Evolutionary conservation across 208 protist genomes (phyloP).

Genomic region (Leishmania turanica): DNA sequence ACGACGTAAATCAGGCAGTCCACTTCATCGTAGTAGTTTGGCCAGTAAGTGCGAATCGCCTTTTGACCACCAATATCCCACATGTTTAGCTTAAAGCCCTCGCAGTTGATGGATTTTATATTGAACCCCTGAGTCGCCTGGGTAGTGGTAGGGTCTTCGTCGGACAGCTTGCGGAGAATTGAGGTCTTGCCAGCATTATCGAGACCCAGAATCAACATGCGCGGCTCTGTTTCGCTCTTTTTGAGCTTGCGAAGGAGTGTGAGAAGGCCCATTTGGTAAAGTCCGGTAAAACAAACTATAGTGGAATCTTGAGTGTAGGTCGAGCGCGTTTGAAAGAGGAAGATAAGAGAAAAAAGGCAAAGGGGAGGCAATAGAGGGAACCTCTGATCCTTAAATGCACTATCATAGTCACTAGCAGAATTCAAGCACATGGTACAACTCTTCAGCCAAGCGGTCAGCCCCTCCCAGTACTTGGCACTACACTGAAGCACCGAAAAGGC

Average conservation of each 20-base stretch:
- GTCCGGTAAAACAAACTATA: neutral
- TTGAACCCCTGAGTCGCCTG: slow-evolving; percentile 99
- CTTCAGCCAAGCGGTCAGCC: neutral
- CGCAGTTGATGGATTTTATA: slow-evolving; percentile 96
- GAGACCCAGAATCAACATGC: slow-evolving; percentile 97
- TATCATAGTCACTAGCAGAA: neutral
- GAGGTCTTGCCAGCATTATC: slow-evolving; percentile 99
- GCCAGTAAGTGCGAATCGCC: slow-evolving; percentile 97
- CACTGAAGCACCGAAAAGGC: neutral
- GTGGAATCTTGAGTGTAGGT: neutral
- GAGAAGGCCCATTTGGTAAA: slow-evolving; percentile 94
- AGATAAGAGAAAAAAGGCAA: neutral
- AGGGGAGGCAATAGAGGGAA: neutral
- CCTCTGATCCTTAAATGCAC: neutral
- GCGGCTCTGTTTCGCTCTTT: slow-evolving; percentile 93
- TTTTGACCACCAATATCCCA: slow-evolving; percentile 99
- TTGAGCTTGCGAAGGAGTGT: slow-evolving; percentile 94
- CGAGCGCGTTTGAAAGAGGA: neutral
- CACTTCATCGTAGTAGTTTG: slow-evolving; percentile 97
- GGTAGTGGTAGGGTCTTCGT: slow-evolving; percentile 96
- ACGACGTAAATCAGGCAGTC: slow-evolving; percentile 97
- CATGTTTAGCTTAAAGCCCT: slow-evolving; percentile 98
- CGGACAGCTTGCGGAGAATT: slow-evolving; percentile 95
- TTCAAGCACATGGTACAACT: no score
- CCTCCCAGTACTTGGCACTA: neutral